phyloP scores from a whole-genome alignment of 345 rosid species.

The Populus ilicifolia region DNA sequence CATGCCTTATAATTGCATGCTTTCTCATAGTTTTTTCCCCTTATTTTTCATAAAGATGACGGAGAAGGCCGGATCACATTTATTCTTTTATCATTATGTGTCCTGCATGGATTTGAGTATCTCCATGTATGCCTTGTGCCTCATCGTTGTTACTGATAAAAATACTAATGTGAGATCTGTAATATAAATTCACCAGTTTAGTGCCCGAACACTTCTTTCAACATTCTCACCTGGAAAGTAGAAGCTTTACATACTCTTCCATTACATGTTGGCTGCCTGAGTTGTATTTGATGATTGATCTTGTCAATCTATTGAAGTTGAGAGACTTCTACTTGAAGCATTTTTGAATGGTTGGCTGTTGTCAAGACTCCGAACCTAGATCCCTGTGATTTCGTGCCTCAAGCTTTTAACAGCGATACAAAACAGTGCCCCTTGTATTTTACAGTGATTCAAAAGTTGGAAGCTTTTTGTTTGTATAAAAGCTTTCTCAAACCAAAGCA shows the following conservation, averaged over 20 bases:
- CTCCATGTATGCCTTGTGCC: conserved; percentile 14
- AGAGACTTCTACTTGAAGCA: not conserved
- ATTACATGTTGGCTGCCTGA: not conserved
- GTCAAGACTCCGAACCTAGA: not conserved
- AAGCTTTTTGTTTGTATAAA: not conserved
- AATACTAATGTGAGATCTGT: not conserved
- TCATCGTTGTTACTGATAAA: not conserved
- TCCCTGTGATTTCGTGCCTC: not conserved
- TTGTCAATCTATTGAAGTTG: not conserved
- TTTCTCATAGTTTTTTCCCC: not conserved
- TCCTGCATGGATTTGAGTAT: conserved; percentile 9
- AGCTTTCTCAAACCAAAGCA: not conserved
- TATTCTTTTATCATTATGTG: conserved; percentile 1
- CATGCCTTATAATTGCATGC: not conserved
- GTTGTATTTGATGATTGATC: not conserved
- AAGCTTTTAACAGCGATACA: not conserved
- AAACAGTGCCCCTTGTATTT: not conserved
- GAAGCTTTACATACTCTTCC: not conserved
- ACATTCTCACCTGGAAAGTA: not conserved
- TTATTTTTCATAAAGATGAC: not conserved
- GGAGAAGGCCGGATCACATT: conserved; percentile 9
- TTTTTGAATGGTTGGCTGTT: not conserved
- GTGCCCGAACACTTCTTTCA: not conserved
- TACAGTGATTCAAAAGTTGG: not conserved
- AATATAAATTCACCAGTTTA: not conserved